Conservation (phyloP, 495 filamentous ascomycete genomes). For the Cercophora scortea region DNA sequence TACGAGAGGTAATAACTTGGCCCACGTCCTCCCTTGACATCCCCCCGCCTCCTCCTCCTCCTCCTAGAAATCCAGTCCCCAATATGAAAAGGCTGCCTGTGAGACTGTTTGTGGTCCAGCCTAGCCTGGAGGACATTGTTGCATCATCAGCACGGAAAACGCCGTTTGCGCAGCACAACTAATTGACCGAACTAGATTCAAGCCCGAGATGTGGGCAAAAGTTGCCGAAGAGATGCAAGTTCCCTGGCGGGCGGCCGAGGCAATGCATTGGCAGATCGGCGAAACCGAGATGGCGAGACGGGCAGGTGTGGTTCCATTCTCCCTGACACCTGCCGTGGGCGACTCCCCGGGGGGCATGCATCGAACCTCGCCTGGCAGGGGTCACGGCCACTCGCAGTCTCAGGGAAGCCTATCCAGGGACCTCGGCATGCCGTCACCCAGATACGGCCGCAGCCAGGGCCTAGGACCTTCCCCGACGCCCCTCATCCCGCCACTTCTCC, state of each 20-base stretch:
- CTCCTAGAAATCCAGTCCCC: too few relatives aligned
- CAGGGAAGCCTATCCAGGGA: conserved; percentile 38
- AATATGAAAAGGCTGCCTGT: too few relatives aligned
- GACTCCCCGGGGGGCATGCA: conserved; percentile 39
- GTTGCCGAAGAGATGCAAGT: conserved; percentile 92
- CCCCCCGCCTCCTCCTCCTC: too few relatives aligned
- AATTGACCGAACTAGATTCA: conserved; percentile 56
- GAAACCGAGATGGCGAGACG: conserved; percentile 87
- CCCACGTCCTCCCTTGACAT: too few relatives aligned
- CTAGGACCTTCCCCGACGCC: conserved; percentile 4
- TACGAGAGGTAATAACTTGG: conserved; percentile 84
- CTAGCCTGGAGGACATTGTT: too few relatives aligned
- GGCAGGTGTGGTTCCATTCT: conserved; percentile 77
- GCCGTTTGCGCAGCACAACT: conserved; percentile 12
- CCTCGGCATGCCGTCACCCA: conserved; percentile 24
- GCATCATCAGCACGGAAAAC: not conserved
- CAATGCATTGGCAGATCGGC: conserved; percentile 96
- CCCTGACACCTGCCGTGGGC: conserved; percentile 55
- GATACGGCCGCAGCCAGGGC: conserved; percentile 24
- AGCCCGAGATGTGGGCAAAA: conserved; percentile 93
- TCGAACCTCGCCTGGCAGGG: conserved; percentile 24
- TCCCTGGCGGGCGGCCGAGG: conserved; percentile 91
- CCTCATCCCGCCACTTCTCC: conserved; percentile 13
- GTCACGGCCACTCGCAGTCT: conserved; percentile 38
- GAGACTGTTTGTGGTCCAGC: too few relatives aligned